These are phyloP conservation scores for Helianthus tuberosus DNA, from an alignment of 129 eudicot species.

Conservation along the genomic window DNA sequence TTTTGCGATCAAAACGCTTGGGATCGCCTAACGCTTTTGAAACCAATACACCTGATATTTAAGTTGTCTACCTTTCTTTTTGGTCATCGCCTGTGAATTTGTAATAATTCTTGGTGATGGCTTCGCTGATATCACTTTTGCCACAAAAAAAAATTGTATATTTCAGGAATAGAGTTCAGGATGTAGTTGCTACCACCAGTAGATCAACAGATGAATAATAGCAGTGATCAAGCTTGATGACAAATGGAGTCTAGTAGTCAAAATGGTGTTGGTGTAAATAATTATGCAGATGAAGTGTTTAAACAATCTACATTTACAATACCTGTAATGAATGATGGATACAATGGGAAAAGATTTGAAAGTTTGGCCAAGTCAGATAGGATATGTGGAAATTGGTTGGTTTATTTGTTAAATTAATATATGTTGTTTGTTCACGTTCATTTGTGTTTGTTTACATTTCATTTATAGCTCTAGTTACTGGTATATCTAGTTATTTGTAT, in stretches of 20 bases:
- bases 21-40: no score
- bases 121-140: not conserved
- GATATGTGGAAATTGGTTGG: slow-evolving; percentile 39
- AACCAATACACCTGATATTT: no score
- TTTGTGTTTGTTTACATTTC: no score
- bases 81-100: not conserved
- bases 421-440: no score
- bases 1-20: no score
- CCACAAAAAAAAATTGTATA: not conserved
- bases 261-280: slow-evolving; percentile 37
- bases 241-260: slow-evolving; percentile 39
- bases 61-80: not conserved
- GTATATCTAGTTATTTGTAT: no score
- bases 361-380: slow-evolving; percentile 75
- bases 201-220: slow-evolving; percentile 38
- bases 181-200: slow-evolving; percentile 67
- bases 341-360: slow-evolving; percentile 61
- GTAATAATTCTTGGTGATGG: not conserved
- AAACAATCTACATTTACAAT: slow-evolving; percentile 41
- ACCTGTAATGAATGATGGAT: slow-evolving; percentile 42
- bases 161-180: slow-evolving; percentile 74
- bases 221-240: slow-evolving; percentile 27
- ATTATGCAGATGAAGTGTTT: slow-evolving; percentile 23
- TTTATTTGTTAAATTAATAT: no score
- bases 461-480: no score